Conservation (phyloP, 257 asterid genomes). For the Capsicum pubescens region DNA sequence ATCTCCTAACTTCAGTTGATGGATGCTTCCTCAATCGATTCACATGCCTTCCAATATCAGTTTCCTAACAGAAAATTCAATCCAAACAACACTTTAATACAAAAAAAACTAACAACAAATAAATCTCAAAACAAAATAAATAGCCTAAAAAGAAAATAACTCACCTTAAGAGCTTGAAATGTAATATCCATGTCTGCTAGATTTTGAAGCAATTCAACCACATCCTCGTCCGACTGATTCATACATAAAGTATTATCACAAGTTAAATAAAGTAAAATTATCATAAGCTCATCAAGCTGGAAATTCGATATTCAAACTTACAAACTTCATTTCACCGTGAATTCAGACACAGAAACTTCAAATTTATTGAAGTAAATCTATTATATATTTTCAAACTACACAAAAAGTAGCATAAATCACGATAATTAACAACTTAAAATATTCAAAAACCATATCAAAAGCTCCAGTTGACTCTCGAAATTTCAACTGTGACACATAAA, state of each 20-base stretch:
- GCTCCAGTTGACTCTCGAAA: too few relatives aligned
- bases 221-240: conserved; percentile 69
- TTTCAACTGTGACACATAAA: too few relatives aligned
- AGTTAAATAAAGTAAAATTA: neutral
- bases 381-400: too few relatives aligned
- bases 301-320: neutral
- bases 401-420: too few relatives aligned
- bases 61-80: conserved; percentile 53
- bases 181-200: conserved; percentile 92
- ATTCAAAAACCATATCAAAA: too few relatives aligned
- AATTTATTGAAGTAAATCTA: too few relatives aligned
- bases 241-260: neutral
- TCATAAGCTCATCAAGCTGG: neutral
- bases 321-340: too few relatives aligned
- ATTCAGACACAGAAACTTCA: too few relatives aligned
- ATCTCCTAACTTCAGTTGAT: conserved; percentile 71
- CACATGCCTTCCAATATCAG: conserved; percentile 92
- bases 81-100: neutral
- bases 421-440: too few relatives aligned
- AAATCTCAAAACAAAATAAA: neutral
- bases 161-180: conserved; percentile 78
- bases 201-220: conserved; percentile 75
- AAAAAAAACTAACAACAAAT: neutral
- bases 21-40: conserved; percentile 83
- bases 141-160: neutral